Evolutionary conservation across 129 eudicot species (phyloP), one percentile per base, ranked within the genome.

Genomic region (Apium graveolens): DNA sequence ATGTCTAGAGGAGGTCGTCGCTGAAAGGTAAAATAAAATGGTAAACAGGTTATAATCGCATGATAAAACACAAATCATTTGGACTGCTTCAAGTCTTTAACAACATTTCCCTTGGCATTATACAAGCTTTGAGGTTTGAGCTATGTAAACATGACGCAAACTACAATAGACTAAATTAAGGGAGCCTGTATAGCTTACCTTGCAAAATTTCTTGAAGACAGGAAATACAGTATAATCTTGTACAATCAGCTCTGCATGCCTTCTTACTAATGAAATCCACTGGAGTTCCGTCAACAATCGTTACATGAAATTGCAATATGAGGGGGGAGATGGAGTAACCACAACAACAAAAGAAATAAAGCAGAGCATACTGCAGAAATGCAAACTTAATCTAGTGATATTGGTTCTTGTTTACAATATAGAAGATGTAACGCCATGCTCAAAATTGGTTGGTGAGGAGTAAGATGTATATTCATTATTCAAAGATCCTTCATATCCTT

Each of bases 211-310:
- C 74, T 87, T 82, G 78, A 87, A 87, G 70, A 84, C 63, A 0
- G 90, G 88, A 77, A 87, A 82, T 77, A 87, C 74, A 53, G 78
- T 68, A 76, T 82, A 29, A 82, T 87, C 87, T 45, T 83, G 82
- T 66, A 85, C 90, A 82, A 87, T 82, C 79, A 84, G 78, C 81
- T 79, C 87, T 80, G 90, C 90, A 77, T 87, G 90, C 60, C 78
- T 87, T 80, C 86, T 87, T 41, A 82, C 79, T 85, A 87, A 84
- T 71, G 90, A 78, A 66, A 87, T 84, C 90, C 90, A 87, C 90
- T 87, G 90, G 75, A 83, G 72, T 51, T 72, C 27, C 29, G 57
- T 35, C 51, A 57, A 18, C 7, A 76, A 49, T n/a, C 44, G 57
- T 26, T 27, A 34, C 10, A 26, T 16, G 32, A 18, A 32, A 32